Conservation (phyloP, 2,329 filamentous ascomycete species). For the Myrmaecium sp. region DNA sequence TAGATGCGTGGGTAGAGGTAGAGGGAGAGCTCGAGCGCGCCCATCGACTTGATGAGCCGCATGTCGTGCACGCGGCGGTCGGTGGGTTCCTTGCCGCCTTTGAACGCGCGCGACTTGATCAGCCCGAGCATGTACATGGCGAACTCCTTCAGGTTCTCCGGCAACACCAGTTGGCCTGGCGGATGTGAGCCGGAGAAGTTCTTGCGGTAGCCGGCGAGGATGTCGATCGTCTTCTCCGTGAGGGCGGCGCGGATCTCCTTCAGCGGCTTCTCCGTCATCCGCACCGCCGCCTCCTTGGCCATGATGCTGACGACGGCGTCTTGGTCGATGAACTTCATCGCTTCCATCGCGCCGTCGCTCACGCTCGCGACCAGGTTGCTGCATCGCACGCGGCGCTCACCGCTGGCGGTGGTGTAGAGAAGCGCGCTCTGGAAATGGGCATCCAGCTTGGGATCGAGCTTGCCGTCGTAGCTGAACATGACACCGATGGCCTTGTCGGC, state of each 20-base stretch:
- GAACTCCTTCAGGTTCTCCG: conserved; percentile 90
- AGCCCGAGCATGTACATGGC: conserved; percentile 89
- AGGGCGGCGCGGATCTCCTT: conserved; percentile 74
- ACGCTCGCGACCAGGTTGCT: conserved; percentile 88
- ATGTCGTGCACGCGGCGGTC: conserved; percentile 85
- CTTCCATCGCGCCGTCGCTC: conserved; percentile 65
- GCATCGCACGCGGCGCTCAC: conserved; percentile 79
- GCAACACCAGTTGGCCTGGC: conserved; percentile 82
- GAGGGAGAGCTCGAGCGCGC: conserved; percentile 65
- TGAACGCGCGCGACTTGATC: conserved; percentile 82
- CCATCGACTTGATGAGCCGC: conserved; percentile 78
- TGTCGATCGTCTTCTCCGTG: conserved; percentile 83
- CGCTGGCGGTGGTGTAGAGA: conserved; percentile 80
- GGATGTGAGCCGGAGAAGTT: conserved; percentile 78
- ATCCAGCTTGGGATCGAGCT: conserved; percentile 90
- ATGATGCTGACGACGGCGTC: conserved; percentile 80
- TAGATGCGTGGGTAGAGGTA: conserved; percentile 95
- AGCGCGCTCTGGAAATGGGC: conserved; percentile 94
- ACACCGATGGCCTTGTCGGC: conserved; percentile 86
- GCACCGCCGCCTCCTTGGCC: conserved; percentile 85
- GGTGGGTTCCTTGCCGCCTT: conserved; percentile 75
- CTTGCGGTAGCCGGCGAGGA: conserved; percentile 82
- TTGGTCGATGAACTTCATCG: conserved; percentile 87
- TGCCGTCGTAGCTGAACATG: conserved; percentile 88
- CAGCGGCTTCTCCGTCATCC: conserved; percentile 56